Evolutionary conservation across 176 grass and related monocot genomes (phyloP).

Genomic region (Triticum turgidum): DNA sequence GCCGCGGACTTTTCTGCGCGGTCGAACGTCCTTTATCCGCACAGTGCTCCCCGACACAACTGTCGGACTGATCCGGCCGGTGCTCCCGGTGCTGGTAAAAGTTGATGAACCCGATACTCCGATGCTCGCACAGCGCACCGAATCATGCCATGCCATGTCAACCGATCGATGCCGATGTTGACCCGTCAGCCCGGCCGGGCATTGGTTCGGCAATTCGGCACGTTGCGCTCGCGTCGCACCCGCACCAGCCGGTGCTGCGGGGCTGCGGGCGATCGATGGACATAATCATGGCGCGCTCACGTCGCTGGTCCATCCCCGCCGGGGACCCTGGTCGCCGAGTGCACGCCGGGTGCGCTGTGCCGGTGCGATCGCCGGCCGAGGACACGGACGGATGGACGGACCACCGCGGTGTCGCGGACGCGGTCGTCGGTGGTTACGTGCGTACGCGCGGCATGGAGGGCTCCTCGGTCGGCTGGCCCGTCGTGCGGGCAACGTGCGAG

Average conservation of each 20-base stretch:
- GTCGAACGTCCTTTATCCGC: slow-evolving; percentile 35
- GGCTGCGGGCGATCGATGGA: background rate
- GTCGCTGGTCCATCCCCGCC: slow-evolving; percentile 3
- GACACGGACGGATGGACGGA: background rate
- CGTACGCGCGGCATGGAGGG: background rate
- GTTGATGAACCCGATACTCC: background rate
- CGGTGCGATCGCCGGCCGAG: background rate
- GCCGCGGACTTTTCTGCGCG: background rate
- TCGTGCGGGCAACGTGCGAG: slow-evolving; percentile 17
- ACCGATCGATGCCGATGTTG: background rate
- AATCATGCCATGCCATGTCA: background rate
- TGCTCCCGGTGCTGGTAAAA: background rate
- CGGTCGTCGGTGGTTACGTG: background rate
- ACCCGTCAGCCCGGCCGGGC: background rate
- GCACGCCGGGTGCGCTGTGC: background rate
- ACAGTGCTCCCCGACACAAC: background rate
- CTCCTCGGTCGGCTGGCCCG: background rate
- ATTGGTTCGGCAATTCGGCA: slow-evolving; percentile 11
- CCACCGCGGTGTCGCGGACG: background rate
- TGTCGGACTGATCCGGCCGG: background rate
- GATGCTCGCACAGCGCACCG: background rate
- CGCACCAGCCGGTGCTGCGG: background rate
- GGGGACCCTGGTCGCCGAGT: background rate
- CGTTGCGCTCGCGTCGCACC: background rate
- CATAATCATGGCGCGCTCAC: background rate